A percentile compares a stretch with the other conserved stretches of the same genome.
Evolutionary conservation across 768 basidiomycete species (phyloP).

Genomic region (Lactarius sanguifluus): DNA sequence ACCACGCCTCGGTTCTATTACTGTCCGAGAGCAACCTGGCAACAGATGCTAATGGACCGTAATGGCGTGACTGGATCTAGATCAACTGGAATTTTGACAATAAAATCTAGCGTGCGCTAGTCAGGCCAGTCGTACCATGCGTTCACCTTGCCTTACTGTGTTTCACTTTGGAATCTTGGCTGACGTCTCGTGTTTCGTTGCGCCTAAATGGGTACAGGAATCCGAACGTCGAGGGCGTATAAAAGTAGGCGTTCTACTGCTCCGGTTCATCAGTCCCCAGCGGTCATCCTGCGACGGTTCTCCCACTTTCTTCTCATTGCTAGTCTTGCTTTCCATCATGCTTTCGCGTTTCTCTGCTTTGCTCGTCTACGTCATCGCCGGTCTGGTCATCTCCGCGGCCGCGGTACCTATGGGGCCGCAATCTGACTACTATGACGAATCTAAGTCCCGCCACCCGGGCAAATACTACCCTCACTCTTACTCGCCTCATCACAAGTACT

Average conservation of each 20-base stretch:
- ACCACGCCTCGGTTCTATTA: too few relatives aligned
- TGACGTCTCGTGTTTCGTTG: not conserved
- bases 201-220: conserved; percentile 2
- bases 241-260: not conserved
- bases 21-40: too few relatives aligned
- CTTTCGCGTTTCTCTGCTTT: conserved; percentile 26
- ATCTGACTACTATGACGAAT: conserved; percentile 1
- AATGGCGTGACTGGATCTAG: not conserved
- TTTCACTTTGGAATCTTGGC: not conserved
- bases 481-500: not conserved
- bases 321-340: conserved; percentile 23
- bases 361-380: conserved; percentile 19
- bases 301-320: conserved; percentile 1
- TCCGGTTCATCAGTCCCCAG: conserved; percentile 13
- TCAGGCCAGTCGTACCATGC: not conserved
- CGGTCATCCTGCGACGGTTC: conserved; percentile 11
- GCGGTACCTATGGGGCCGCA: conserved; percentile 17
- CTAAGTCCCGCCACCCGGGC: conserved; percentile 3
- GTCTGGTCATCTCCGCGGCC: conserved; percentile 21
- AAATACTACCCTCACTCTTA: conserved; percentile 3
- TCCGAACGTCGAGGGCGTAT: conserved; percentile 10
- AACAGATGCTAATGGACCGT: too few relatives aligned
- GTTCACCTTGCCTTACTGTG: not conserved
- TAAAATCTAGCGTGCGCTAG: not conserved
- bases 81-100: not conserved